A percentile compares a stretch with the other conserved stretches of the same genome.
Conservation (phyloP, 2,329 filamentous ascomycete species). For the Colletotrichum chlorophyti region DNA sequence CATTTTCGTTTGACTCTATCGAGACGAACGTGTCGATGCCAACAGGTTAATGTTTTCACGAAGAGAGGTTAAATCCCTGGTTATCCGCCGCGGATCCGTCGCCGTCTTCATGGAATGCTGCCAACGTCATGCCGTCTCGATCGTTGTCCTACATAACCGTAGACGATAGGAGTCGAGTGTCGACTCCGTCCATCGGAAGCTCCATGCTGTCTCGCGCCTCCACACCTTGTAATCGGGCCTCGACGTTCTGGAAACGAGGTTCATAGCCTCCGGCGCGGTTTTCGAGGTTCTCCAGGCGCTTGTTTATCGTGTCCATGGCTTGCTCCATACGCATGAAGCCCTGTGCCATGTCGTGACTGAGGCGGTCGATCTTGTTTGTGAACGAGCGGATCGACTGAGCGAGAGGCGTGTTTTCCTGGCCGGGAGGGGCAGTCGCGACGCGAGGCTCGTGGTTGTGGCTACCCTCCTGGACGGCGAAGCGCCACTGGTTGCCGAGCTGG, state of each 20-base stretch:
- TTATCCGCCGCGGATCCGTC: background rate
- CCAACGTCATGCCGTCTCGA: slow-evolving; percentile 6
- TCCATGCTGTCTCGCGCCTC: slow-evolving; percentile 38
- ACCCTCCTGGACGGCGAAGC: slow-evolving; percentile 66
- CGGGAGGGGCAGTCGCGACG: slow-evolving; percentile 58
- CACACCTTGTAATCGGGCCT: slow-evolving; percentile 48
- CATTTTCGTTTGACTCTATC: background rate
- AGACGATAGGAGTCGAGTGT: slow-evolving; percentile 50
- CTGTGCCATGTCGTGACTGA: slow-evolving; percentile 62
- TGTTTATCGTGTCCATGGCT: slow-evolving; percentile 58
- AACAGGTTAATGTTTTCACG: background rate
- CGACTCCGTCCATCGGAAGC: slow-evolving; percentile 52
- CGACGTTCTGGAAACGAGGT: slow-evolving; percentile 52
- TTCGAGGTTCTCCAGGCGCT: slow-evolving; percentile 62
- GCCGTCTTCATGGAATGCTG: background rate
- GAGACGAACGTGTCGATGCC: background rate
- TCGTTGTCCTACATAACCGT: slow-evolving; percentile 47
- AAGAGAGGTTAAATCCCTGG: background rate
- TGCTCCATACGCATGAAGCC: slow-evolving; percentile 58
- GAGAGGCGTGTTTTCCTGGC: slow-evolving; percentile 64
- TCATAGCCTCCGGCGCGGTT: slow-evolving; percentile 49
- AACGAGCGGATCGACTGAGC: slow-evolving; percentile 64
- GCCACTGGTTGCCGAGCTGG: slow-evolving; percentile 68
- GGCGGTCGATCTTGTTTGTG: slow-evolving; percentile 65
- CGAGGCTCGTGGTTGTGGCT: slow-evolving; percentile 68